A percentile compares a stretch with the other conserved stretches of the same genome.
These are phyloP conservation scores for Panicum virgatum DNA, from an alignment of 202 grass and related monocot species.

Conservation along the genomic window DNA sequence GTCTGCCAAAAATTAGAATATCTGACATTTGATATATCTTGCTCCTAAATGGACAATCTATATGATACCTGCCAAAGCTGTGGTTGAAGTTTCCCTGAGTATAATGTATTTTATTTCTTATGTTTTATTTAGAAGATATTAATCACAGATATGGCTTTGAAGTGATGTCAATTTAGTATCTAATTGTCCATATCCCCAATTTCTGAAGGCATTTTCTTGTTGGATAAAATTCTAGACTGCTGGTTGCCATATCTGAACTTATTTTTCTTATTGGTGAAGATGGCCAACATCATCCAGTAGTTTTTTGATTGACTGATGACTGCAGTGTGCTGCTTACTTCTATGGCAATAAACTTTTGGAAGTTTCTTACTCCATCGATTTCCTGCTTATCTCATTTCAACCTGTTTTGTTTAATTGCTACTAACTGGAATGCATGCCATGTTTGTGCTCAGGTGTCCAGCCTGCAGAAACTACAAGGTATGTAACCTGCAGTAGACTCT, in stretches of 20 bases:
- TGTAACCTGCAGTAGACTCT: conserved; percentile 1
- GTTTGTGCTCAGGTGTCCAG: conserved; percentile 81
- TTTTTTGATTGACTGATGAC: background rate
- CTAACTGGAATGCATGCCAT: conserved; percentile 35
- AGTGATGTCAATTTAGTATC: background rate
- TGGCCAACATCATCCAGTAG: background rate
- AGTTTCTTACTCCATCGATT: conserved; percentile 7
- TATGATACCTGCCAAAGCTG: too few relatives aligned
- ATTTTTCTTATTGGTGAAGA: background rate
- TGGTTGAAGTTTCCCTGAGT: background rate
- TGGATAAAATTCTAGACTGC: background rate
- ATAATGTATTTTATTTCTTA: background rate
- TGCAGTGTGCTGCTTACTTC: background rate
- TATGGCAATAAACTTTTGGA: background rate
- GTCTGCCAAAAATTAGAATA: too few relatives aligned
- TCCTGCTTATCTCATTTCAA: conserved; percentile 19
- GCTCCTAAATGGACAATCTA: too few relatives aligned
- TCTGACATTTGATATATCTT: too few relatives aligned
- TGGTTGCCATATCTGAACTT: background rate
- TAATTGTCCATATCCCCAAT: background rate
- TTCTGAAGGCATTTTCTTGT: background rate
- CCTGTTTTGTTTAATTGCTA: conserved; percentile 4
- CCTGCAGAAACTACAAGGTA: conserved; percentile 99
- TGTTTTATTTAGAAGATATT: background rate
- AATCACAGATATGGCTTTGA: background rate